Conservation (phyloP, 2,329 filamentous ascomycete genomes). For the Emmonsiellopsis sp. region DNA sequence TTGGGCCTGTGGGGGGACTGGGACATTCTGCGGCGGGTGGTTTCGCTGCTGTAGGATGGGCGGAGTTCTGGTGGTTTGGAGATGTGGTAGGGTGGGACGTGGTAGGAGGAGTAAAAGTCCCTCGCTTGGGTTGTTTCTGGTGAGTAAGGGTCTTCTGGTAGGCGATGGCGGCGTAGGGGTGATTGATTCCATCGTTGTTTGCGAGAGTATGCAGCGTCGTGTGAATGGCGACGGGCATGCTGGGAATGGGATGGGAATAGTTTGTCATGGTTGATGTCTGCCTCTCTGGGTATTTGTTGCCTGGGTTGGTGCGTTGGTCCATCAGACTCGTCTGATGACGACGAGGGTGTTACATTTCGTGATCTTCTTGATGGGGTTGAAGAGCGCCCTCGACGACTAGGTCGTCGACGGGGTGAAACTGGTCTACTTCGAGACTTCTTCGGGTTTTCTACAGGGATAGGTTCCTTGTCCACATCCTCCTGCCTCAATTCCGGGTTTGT, state of each 20-base stretch:
- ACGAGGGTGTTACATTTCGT: background rate
- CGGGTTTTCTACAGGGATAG: background rate
- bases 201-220: conserved; percentile 25
- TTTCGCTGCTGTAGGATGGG: background rate
- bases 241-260: conserved; percentile 19
- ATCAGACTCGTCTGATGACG: background rate
- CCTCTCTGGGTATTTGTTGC: background rate
- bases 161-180: conserved; percentile 6
- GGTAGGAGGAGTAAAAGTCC: background rate
- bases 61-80: background rate
- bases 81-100: background rate
- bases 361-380: background rate
- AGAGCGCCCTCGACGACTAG: background rate
- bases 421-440: background rate
- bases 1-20: conserved; percentile 4
- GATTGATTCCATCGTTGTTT: conserved; percentile 22
- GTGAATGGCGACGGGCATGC: conserved; percentile 26
- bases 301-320: background rate
- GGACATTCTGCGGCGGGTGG: background rate
- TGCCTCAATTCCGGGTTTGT: conserved; percentile 14
- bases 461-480: background rate
- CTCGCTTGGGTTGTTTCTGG: background rate
- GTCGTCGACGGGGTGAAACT: background rate
- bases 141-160: background rate
- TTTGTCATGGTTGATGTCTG: background rate